Percentiles rank a stretch among this genome's conserved stretches.
phyloP scores from a whole-genome alignment of 306 rosid genomes.

The Mucuna pruriens region DNA sequence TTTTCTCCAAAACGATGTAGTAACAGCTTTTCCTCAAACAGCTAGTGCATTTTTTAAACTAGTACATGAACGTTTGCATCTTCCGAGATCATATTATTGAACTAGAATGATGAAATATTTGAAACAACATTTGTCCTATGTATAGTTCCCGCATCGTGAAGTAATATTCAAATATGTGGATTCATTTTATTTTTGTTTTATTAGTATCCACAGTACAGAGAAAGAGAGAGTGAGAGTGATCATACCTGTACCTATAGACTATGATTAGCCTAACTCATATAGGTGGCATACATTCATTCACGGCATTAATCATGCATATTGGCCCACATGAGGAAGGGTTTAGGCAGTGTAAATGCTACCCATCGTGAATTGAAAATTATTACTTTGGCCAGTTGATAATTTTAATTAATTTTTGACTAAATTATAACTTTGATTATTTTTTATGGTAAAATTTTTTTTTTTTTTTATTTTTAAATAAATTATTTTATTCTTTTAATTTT shows the following conservation, averaged over 20 bases:
- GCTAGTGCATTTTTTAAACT: neutral
- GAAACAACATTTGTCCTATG: neutral
- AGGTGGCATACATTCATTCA: constrained; percentile 19
- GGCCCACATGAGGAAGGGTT: constrained; percentile 30
- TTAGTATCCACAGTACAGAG: neutral
- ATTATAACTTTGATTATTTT: no score
- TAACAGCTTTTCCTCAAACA: neutral
- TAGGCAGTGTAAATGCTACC: constrained; percentile 43
- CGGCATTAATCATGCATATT: constrained; percentile 12
- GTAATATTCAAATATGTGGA: neutral
- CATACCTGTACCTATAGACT: no score
- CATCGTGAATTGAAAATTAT: constrained; percentile 42
- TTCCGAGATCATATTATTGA: neutral
- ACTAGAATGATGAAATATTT: neutral
- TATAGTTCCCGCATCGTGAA: constrained; percentile 3
- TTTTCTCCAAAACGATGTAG: no score
- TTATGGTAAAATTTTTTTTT: no score
- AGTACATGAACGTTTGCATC: neutral
- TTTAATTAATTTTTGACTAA: no score
- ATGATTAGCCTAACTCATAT: constrained; percentile 32
- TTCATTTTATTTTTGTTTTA: neutral
- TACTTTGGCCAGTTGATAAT: no score
- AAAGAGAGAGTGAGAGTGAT: neutral
- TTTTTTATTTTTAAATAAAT: no score
- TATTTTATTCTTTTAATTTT: no score